Conservation (phyloP, 169 alveolate species). For the Perkinsus olseni region DNA sequence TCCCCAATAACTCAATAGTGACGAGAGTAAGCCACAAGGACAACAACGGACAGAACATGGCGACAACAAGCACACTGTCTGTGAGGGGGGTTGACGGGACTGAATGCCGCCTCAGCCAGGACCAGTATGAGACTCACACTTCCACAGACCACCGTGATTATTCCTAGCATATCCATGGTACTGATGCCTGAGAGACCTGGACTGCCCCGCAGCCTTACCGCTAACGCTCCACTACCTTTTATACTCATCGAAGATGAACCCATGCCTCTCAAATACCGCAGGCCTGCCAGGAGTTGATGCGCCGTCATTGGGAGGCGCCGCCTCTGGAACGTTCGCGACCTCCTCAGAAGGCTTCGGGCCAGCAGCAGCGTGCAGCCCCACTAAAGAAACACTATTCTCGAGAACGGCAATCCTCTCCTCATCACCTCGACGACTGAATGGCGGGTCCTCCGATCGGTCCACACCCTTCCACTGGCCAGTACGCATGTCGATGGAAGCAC, state of each 20-base stretch:
- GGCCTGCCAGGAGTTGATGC: not conserved
- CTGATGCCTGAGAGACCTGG: not conserved
- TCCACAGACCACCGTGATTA: not conserved
- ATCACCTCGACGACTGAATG: too few relatives aligned
- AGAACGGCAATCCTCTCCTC: too few relatives aligned
- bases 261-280: not conserved
- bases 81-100: not conserved
- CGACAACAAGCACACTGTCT: not conserved
- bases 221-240: not conserved
- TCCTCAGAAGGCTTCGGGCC: not conserved
- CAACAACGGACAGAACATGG: not conserved
- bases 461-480: too few relatives aligned
- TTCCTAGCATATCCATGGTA: not conserved
- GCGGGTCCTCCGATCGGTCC: too few relatives aligned
- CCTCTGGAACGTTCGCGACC: not conserved
- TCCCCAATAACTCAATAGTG: not conserved
- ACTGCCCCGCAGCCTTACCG: not conserved
- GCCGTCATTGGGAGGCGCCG: not conserved
- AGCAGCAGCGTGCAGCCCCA: too few relatives aligned
- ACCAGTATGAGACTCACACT: not conserved
- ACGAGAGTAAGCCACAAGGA: not conserved
- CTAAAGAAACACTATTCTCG: too few relatives aligned
- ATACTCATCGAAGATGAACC: not conserved
- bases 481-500: too few relatives aligned
- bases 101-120: not conserved